Evolutionary conservation across 495 filamentous ascomycete species (phyloP).

Genomic region (Haplographium delicatum): DNA sequence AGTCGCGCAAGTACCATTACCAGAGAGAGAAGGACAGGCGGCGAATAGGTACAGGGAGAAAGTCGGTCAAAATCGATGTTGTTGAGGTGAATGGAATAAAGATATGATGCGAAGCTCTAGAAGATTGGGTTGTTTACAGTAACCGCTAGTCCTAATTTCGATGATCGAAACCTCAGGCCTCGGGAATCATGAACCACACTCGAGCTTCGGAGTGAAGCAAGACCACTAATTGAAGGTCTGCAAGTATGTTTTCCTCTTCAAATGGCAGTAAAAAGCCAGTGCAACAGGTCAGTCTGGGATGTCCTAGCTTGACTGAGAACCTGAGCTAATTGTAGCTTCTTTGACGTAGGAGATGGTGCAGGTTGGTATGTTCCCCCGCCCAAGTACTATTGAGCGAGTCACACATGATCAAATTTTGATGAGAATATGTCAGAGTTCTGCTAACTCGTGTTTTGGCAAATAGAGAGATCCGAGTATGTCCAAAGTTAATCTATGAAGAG

Average conservation of each 20-base stretch:
- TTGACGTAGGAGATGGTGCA: slow-evolving; percentile 89
- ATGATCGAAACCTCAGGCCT: too few species aligned
- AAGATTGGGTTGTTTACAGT: too few species aligned
- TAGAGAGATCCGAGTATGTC: slow-evolving; percentile 31
- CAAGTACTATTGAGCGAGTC: not conserved
- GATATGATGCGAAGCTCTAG: too few species aligned
- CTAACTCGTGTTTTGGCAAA: slow-evolving; percentile 9
- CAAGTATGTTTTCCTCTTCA: slow-evolving; percentile 51
- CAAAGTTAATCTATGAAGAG: too few species aligned
- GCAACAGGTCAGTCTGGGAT: slow-evolving; percentile 57
- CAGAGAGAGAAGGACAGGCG: too few species aligned
- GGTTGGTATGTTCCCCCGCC: slow-evolving; percentile 63
- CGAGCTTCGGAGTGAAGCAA: slow-evolving; percentile 9
- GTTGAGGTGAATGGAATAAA: too few species aligned
- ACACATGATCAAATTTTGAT: not conserved
- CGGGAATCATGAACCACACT: too few species aligned
- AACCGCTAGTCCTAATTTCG: too few species aligned
- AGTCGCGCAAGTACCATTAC: too few species aligned
- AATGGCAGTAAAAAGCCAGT: slow-evolving; percentile 61
- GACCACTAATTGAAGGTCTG: slow-evolving; percentile 12
- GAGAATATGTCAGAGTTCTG: not conserved
- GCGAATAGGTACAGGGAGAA: too few species aligned
- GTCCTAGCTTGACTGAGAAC: slow-evolving; percentile 2
- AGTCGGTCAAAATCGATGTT: too few species aligned
- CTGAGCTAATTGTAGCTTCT: slow-evolving; percentile 19